A percentile compares a stretch with the other conserved stretches of the same genome.
phyloP scores from a whole-genome alignment of 2,329 filamentous ascomycete species.

The Colletotrichum sp. region DNA sequence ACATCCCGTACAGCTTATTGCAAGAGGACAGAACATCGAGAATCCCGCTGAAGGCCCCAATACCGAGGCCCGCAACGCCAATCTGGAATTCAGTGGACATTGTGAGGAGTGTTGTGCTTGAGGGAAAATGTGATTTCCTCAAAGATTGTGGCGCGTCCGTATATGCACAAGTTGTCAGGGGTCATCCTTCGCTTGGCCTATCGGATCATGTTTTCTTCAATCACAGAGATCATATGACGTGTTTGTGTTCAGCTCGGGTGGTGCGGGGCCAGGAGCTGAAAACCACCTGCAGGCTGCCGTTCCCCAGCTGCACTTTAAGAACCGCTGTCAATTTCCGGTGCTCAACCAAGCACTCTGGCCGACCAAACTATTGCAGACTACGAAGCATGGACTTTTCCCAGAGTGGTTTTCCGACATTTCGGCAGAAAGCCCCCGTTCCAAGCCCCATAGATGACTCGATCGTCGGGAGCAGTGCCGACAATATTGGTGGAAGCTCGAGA shows the following conservation, averaged over 20 bases:
- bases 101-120: neutral
- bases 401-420: neutral
- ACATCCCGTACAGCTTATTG: neutral
- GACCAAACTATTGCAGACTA: neutral
- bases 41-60: neutral
- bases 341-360: neutral
- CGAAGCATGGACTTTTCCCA: neutral
- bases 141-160: neutral
- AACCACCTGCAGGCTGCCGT: neutral
- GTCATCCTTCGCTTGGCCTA: neutral
- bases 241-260: neutral
- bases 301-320: neutral
- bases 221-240: neutral
- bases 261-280: neutral
- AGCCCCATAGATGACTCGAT: neutral
- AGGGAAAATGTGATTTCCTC: neutral
- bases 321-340: neutral
- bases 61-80: neutral
- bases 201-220: neutral
- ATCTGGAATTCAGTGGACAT: neutral
- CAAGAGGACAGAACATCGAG: neutral
- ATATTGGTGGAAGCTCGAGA: neutral
- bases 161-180: neutral
- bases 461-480: neutral
- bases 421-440: neutral